Evolutionary conservation across 176 grass and related monocot species (phyloP), one percentile per base, ranked within the genome.

Genomic region (Juncus effusus): DNA sequence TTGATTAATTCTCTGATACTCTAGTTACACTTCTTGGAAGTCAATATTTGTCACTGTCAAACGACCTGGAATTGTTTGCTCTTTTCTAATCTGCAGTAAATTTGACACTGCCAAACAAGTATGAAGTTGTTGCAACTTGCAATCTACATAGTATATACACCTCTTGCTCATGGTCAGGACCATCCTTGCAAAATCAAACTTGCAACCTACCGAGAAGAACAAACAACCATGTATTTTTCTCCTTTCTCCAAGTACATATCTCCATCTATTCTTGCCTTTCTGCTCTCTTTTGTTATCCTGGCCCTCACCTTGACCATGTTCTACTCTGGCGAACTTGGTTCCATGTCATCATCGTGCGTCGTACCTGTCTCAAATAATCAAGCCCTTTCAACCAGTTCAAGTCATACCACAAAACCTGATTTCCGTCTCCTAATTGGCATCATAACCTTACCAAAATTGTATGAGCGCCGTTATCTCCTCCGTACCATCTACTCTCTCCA

Each of bases 401-500:
- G 19, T 28, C 19, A 28, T 28, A 16, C 64, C 9, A 10, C 36
- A 13, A 64, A 12, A 19, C 66, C 67, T 3, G 76, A 63, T 4
- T 77, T 80, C 45, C 76, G 79, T 40, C 19, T 90, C 36, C 80
- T 90, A 0, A 77, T 90, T 64, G 87, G 79, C 51, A 83, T 90
- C 76, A 74, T 70, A 9, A 86, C 90, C 42, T 68, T 82, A 12
- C 85, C 85, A 7, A 8, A 65, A 56, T 73, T 82, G 70, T 76
- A 81, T 15, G 89, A 74, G 42, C 82, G 80, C 38, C 90, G 90
- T 3, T 74, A 95, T 74, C 61, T 95, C 61, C 74, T 95, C 6
- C 85, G 90, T 0, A 64, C 61, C 2, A 64, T 89, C 0, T 95
- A 89, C 79, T 45, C 86, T 2, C 85, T 95, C 44, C 90, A 89